Conservation (phyloP, 2,329 filamentous ascomycete species). For the Pseudogymnoascus sp. region DNA sequence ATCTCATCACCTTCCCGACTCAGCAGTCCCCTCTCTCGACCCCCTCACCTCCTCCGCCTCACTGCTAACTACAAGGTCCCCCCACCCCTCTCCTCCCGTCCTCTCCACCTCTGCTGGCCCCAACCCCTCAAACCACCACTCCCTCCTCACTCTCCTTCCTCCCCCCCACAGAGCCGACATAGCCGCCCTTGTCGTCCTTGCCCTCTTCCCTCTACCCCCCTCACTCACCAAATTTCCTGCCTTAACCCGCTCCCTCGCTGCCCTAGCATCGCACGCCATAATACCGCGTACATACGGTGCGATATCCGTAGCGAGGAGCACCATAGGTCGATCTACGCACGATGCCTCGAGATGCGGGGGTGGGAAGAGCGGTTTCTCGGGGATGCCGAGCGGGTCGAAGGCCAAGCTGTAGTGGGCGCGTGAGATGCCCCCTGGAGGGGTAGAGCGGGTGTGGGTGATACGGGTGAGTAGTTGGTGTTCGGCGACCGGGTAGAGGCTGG, state of each 20-base stretch:
- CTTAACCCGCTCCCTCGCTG: slow-evolving; percentile 59
- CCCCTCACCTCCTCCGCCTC: background rate
- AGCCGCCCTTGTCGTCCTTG: slow-evolving; percentile 65
- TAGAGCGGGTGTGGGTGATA: background rate
- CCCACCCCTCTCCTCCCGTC: background rate
- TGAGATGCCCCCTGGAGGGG: slow-evolving; percentile 25
- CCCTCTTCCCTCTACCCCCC: slow-evolving; percentile 49
- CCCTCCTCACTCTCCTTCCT: slow-evolving; percentile 56
- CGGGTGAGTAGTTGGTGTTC: background rate
- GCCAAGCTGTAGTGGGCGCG: slow-evolving; percentile 49
- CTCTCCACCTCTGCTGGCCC: slow-evolving; percentile 10
- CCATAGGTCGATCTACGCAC: slow-evolving; percentile 65
- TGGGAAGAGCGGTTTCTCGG: slow-evolving; percentile 35
- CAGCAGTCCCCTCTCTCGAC: background rate
- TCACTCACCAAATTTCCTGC: slow-evolving; percentile 56
- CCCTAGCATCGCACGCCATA: slow-evolving; percentile 62
- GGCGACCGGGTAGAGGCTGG: background rate
- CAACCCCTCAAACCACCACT: slow-evolving; percentile 61
- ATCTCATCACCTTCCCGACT: background rate
- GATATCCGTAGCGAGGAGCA: slow-evolving; percentile 63
- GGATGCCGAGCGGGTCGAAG: slow-evolving; percentile 51
- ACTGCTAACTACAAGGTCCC: background rate
- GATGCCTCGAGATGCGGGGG: slow-evolving; percentile 51
- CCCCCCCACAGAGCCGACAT: slow-evolving; percentile 72
- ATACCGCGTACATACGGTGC: slow-evolving; percentile 88